Evolutionary conservation across 148 eudicot genomes (phyloP).

Genomic region (Agrostemma githago): DNA sequence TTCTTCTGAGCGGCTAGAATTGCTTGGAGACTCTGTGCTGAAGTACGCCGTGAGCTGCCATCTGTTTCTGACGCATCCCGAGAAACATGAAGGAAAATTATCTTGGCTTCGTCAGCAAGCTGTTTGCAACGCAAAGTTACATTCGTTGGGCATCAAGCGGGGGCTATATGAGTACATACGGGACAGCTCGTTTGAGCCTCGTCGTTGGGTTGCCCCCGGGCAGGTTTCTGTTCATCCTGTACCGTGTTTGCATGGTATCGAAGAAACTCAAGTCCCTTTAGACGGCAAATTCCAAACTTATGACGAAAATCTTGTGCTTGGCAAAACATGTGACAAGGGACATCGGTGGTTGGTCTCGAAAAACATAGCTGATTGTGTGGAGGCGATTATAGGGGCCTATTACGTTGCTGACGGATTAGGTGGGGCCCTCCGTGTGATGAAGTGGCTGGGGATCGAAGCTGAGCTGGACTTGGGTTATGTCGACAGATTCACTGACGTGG

Average conservation of each 20-base stretch:
- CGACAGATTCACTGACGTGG: constrained; percentile 49
- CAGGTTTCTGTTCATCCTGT: constrained; percentile 59
- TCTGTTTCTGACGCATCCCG: constrained; percentile 60
- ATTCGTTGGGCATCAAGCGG: constrained; percentile 54
- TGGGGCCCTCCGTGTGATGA: constrained; percentile 77
- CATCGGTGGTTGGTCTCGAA: constrained; percentile 94
- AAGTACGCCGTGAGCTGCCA: constrained; percentile 76
- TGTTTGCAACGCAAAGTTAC: constrained; percentile 69
- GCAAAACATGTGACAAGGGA: constrained; percentile 83
- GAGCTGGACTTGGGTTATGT: constrained; percentile 48
- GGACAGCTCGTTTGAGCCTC: constrained; percentile 90
- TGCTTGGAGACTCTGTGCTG: constrained; percentile 93
- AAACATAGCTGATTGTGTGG: constrained; percentile 84
- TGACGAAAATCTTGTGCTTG: constrained; percentile 45
- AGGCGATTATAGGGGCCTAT: constrained; percentile 96
- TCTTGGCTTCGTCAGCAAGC: constrained; percentile 49
- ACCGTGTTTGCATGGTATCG: constrained; percentile 76
- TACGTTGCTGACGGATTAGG: constrained; percentile 81
- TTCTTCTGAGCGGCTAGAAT: constrained; percentile 84
- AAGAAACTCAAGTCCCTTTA: constrained; percentile 57
- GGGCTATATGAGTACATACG: constrained; percentile 81
- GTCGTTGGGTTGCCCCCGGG: constrained; percentile 94
- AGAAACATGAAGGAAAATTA: constrained; percentile 77
- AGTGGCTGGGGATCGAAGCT: constrained; percentile 79
- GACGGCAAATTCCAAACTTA: constrained; percentile 46